Conservation (phyloP, 768 basidiomycete species). For the Mycena kentingensis region DNA sequence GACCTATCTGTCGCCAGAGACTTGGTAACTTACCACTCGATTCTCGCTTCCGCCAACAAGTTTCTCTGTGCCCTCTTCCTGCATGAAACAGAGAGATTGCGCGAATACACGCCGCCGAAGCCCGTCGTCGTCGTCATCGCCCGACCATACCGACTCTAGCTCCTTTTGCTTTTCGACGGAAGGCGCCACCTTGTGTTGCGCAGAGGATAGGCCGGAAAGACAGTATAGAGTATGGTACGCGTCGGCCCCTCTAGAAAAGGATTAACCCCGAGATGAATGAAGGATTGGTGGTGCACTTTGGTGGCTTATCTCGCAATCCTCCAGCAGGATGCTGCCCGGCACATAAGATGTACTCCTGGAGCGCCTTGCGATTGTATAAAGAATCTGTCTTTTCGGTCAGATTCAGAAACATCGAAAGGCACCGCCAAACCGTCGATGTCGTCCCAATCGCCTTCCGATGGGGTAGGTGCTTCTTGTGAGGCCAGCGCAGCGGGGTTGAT, state of each 20-base stretch:
- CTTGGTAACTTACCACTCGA: slow-evolving; percentile 62
- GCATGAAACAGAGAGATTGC: slow-evolving; percentile 62
- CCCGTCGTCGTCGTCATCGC: slow-evolving; percentile 27
- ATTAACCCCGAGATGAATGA: background rate
- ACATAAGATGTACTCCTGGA: slow-evolving; percentile 86
- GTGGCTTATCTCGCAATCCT: slow-evolving; percentile 93
- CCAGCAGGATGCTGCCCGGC: slow-evolving; percentile 86
- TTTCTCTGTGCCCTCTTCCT: slow-evolving; percentile 60
- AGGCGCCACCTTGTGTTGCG: slow-evolving; percentile 76
- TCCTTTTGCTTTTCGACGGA: slow-evolving; percentile 39
- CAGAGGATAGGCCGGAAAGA: slow-evolving; percentile 83
- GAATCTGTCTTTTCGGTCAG: slow-evolving; percentile 29
- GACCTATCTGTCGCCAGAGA: too few relatives aligned
- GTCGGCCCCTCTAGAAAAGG: slow-evolving; percentile 69
- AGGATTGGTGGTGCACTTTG: too few relatives aligned
- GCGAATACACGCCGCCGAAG: slow-evolving; percentile 45
- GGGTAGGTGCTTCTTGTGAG: slow-evolving; percentile 37
- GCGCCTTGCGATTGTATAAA: slow-evolving; percentile 63
- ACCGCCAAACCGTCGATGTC: slow-evolving; percentile 64
- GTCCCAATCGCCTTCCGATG: slow-evolving; percentile 52
- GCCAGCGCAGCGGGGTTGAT: slow-evolving; percentile 37
- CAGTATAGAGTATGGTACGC: slow-evolving; percentile 95
- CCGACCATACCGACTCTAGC: slow-evolving; percentile 43
- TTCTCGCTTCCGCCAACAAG: slow-evolving; percentile 64
- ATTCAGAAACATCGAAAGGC: background rate